phyloP scores from a whole-genome alignment of 805 yeast genomes.

The Candida montana region DNA sequence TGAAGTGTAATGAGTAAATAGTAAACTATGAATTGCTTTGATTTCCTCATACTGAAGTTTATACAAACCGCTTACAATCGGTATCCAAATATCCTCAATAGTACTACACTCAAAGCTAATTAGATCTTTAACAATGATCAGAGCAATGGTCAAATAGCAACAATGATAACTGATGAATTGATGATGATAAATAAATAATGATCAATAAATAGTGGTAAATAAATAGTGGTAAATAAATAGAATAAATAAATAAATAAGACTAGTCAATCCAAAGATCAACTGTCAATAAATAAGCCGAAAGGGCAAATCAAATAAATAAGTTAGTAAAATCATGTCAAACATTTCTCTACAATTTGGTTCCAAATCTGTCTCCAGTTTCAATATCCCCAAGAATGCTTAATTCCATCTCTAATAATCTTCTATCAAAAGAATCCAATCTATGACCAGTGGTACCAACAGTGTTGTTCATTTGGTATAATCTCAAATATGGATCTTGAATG shows the following conservation, averaged over 20 bases:
- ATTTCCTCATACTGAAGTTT: too few species aligned
- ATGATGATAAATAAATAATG: background rate
- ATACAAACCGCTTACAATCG: too few species aligned
- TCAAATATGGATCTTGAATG: constrained; percentile 12
- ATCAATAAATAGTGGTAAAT: constrained; percentile 1
- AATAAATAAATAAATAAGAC: background rate
- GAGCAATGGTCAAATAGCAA: too few species aligned
- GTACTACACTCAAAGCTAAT: too few species aligned
- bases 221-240: background rate
- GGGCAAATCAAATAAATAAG: background rate
- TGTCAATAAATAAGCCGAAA: constrained; percentile 1
- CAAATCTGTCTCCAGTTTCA: constrained; percentile 11
- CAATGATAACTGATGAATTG: too few species aligned
- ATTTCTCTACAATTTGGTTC: background rate
- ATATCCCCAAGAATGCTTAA: constrained; percentile 16
- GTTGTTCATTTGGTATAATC: constrained; percentile 6
- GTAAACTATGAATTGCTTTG: too few species aligned
- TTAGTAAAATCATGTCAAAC: background rate
- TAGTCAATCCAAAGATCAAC: background rate
- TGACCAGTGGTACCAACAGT: background rate
- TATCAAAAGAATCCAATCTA: constrained; percentile 6
- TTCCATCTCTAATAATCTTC: constrained; percentile 18
- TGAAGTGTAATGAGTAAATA: too few species aligned
- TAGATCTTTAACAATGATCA: too few species aligned
- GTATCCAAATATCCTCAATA: too few species aligned